phyloP scores from a whole-genome alignment of 2,329 filamentous ascomycete species.

The Aurifilum marmelostoma region DNA sequence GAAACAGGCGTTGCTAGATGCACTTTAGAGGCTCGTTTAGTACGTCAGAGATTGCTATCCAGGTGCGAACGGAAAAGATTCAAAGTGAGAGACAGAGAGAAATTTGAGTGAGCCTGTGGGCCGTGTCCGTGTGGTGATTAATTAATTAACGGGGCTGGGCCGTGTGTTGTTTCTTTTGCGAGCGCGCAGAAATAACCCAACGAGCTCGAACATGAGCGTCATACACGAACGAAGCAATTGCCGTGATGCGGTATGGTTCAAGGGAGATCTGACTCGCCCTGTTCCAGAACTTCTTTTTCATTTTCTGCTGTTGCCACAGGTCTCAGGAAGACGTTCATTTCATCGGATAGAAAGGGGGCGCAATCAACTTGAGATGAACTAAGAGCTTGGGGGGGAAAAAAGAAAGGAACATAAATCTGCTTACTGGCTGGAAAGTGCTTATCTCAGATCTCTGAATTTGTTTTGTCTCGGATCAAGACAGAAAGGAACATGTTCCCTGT shows the following conservation, averaged over 20 bases:
- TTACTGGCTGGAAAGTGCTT: neutral
- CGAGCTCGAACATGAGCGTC: neutral
- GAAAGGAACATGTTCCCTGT: neutral
- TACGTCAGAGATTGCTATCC: slow-evolving; percentile 7
- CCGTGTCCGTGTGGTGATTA: neutral
- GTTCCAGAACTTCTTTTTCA: neutral
- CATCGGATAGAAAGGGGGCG: neutral
- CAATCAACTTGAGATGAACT: neutral
- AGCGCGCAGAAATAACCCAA: neutral
- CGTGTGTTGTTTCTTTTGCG: neutral
- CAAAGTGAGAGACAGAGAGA: neutral
- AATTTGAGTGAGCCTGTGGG: neutral
- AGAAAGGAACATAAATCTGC: neutral
- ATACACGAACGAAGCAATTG: neutral
- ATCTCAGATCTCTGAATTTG: neutral
- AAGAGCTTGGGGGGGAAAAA: too few relatives aligned
- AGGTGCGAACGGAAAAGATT: too few relatives aligned
- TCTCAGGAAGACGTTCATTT: neutral
- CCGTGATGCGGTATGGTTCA: neutral
- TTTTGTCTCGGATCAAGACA: neutral
- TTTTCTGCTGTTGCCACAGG: neutral
- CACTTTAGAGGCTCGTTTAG: slow-evolving; percentile 10
- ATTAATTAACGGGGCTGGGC: neutral
- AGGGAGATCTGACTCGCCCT: neutral
- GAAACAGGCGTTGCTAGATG: slow-evolving; percentile 13